These are phyloP conservation scores for Metschnikowia cubensis DNA, from an alignment of 805 yeast species.

Conservation along the genomic window DNA sequence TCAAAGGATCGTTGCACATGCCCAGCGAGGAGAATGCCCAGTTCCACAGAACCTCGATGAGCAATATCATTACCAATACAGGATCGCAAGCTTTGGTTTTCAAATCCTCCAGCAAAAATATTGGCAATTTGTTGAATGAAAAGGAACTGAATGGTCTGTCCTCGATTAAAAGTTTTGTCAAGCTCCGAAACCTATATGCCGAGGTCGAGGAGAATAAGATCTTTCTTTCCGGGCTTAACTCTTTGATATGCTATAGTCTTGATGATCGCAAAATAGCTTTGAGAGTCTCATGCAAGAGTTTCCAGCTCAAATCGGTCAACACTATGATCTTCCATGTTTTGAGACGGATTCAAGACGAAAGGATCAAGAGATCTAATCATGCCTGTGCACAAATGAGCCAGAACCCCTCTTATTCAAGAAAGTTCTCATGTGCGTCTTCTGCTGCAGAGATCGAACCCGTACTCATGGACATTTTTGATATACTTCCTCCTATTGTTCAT, in stretches of 20 bases:
- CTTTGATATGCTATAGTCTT: slow-evolving; percentile 25
- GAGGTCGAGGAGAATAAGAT: slow-evolving; percentile 32
- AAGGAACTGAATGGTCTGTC: slow-evolving; percentile 3
- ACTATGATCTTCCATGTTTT: slow-evolving; percentile 35
- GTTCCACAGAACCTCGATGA: slow-evolving; percentile 22
- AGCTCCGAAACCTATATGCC: slow-evolving; percentile 27
- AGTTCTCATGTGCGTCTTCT: neutral
- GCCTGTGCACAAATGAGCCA: slow-evolving; percentile 20
- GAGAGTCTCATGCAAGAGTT: slow-evolving; percentile 23
- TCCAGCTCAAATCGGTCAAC: slow-evolving; percentile 33
- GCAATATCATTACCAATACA: slow-evolving; percentile 25
- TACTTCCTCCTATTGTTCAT: slow-evolving; percentile 28
- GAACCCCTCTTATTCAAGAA: neutral
- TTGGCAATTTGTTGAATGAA: slow-evolving; percentile 11
- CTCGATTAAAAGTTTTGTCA: slow-evolving; percentile 24
- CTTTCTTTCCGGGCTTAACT: slow-evolving; percentile 25
- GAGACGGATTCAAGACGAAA: slow-evolving; percentile 28
- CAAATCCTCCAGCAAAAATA: slow-evolving; percentile 26
- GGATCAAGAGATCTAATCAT: slow-evolving; percentile 22
- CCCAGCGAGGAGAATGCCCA: slow-evolving; percentile 18
- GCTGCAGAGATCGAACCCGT: neutral
- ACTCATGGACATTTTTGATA: slow-evolving; percentile 25
- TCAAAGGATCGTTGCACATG: slow-evolving; percentile 26
- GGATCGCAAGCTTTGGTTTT: slow-evolving; percentile 23
- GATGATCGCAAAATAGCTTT: slow-evolving; percentile 20